Evolutionary conservation across 495 filamentous ascomycete species (phyloP).

Genomic region (Parachaetomium inaequale): DNA sequence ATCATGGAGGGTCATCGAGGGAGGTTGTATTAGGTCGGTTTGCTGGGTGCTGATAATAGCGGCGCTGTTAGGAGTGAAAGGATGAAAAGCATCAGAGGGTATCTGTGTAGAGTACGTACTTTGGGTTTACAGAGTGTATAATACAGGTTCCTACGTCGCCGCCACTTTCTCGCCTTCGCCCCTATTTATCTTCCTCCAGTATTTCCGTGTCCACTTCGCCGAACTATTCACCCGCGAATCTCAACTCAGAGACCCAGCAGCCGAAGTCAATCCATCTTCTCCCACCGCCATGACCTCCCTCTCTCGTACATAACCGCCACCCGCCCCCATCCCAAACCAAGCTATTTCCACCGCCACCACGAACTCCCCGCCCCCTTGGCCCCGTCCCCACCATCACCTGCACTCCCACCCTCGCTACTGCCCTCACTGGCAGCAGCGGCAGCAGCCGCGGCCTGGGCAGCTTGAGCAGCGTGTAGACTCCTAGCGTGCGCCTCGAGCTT

Average conservation of each 20-base stretch:
- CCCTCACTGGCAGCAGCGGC: not conserved
- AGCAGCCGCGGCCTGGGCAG: not conserved
- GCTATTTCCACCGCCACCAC: slow-evolving; percentile 16
- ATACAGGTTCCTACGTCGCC: not conserved
- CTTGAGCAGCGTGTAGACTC: slow-evolving; percentile 11
- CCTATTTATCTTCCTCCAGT: not conserved
- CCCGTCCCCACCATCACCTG: not conserved
- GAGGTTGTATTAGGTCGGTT: not conserved
- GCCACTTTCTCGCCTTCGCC: not conserved
- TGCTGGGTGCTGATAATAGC: not conserved
- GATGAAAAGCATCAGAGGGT: not conserved
- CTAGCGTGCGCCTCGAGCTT: slow-evolving; percentile 25
- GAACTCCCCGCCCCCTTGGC: not conserved
- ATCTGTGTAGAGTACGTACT: not conserved
- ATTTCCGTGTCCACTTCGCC: too few relatives aligned
- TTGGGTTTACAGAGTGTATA: not conserved
- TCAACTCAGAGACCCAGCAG: too few relatives aligned
- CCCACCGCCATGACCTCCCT: not conserved
- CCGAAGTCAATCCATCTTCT: too few relatives aligned
- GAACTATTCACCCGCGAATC: too few relatives aligned
- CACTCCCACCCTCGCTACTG: not conserved
- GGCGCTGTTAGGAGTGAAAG: too few relatives aligned
- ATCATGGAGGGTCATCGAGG: not conserved
- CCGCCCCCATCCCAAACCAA: not conserved
- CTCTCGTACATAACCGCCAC: not conserved